Conservation (phyloP, 164 flowering plant species). For the Echeveria elegans region DNA sequence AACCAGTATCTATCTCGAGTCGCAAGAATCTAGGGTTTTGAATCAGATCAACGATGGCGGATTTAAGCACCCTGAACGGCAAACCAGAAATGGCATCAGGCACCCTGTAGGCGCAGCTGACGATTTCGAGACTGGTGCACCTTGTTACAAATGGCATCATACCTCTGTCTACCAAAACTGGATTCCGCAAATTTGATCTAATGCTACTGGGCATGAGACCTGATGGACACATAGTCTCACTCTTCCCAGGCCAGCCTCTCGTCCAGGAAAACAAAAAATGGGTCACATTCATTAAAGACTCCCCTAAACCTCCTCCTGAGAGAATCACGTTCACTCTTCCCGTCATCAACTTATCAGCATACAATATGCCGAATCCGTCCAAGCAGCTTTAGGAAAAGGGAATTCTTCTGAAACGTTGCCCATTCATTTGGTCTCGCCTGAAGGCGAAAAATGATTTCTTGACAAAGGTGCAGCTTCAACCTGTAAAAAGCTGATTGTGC, state of each 20-base stretch:
- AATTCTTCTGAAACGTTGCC: slow-evolving; percentile 36
- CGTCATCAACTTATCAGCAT: slow-evolving; percentile 58
- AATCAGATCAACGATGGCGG: background rate
- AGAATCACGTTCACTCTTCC: slow-evolving; percentile 73
- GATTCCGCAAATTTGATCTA: slow-evolving; percentile 72
- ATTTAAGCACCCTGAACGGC: background rate
- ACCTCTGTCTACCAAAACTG: slow-evolving; percentile 24
- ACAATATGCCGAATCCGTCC: slow-evolving; percentile 39
- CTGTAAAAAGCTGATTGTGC: background rate
- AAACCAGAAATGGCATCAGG: no score
- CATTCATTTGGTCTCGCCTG: slow-evolving; percentile 47
- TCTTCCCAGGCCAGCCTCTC: slow-evolving; percentile 73
- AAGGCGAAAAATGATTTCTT: slow-evolving; percentile 57
- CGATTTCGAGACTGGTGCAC: slow-evolving; percentile 58
- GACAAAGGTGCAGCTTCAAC: slow-evolving; percentile 62
- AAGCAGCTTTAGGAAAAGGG: slow-evolving; percentile 30
- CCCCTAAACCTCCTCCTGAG: slow-evolving; percentile 78
- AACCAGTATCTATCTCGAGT: background rate
- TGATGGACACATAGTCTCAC: slow-evolving; percentile 77
- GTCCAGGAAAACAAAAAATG: slow-evolving; percentile 52
- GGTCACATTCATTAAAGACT: slow-evolving; percentile 68
- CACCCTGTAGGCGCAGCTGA: slow-evolving; percentile 81
- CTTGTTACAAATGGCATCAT: slow-evolving; percentile 32
- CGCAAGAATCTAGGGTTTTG: background rate
- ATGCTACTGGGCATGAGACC: slow-evolving; percentile 85